Evolutionary conservation across 2,329 filamentous ascomycete genomes (phyloP).

Genomic region (Paecilomyces sp.): DNA sequence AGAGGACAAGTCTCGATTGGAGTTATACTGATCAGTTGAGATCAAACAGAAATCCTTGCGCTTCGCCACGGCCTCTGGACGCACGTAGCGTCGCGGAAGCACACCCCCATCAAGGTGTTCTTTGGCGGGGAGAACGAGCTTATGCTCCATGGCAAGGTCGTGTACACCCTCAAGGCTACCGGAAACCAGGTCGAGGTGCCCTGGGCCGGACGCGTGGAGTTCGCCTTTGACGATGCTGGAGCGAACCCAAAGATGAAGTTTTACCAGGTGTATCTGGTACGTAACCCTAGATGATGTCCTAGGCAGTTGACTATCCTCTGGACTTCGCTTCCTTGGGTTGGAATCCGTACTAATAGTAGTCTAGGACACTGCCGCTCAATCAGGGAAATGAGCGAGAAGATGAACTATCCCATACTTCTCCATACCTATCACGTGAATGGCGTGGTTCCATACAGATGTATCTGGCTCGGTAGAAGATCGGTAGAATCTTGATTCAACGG

Average conservation of each 20-base stretch:
- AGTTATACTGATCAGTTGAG: neutral
- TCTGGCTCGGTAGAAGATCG: conserved; percentile 7
- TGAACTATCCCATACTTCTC: neutral
- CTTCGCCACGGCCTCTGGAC: conserved; percentile 31
- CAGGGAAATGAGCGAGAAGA: neutral
- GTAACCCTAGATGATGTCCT: conserved; percentile 5
- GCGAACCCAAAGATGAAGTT: conserved; percentile 27
- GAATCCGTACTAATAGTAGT: neutral
- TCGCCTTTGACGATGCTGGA: conserved; percentile 14
- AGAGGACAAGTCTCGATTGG: neutral
- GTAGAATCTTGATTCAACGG: conserved; percentile 7
- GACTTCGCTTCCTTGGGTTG: neutral
- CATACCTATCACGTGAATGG: conserved; percentile 3
- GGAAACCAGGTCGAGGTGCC: conserved; percentile 26
- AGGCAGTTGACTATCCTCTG: neutral
- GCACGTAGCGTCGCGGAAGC: conserved; percentile 25
- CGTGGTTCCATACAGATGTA: conserved; percentile 10
- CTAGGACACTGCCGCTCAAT: conserved; percentile 8
- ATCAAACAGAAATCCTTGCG: conserved; percentile 21
- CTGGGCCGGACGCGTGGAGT: conserved; percentile 30
- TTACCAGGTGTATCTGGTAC: conserved; percentile 34
- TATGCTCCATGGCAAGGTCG: conserved; percentile 31
- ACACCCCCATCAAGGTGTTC: conserved; percentile 21
- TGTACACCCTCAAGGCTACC: conserved; percentile 24
- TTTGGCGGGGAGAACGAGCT: conserved; percentile 26